Evolutionary conservation across 306 rosid genomes (phyloP), one percentile per base, ranked within the genome.

Genomic region (Prunus fruticosa): DNA sequence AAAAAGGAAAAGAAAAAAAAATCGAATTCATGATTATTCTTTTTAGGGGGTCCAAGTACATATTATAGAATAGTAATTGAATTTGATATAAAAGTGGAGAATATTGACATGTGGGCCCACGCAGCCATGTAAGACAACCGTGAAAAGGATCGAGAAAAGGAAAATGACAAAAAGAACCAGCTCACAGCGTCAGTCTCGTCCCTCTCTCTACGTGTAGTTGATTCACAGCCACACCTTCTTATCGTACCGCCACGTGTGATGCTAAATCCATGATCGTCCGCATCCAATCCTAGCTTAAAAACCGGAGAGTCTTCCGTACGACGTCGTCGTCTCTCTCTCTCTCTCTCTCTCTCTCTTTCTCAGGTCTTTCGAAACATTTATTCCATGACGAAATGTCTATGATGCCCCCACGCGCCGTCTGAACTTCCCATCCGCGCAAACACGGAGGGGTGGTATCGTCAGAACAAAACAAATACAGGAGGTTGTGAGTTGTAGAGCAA

Each of bases 141-240:
- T 54, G 50, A 57, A 63, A 18, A 34, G 65, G 77, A 25, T 60
- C 72, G 15, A 46, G 53, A 45, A 34, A 51, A 0, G 45, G 11
- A 18, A 64, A 65, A 8, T 18, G 60, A 45, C 67, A 79, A 79
- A 78, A 45, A 64, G 12, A 23, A 38, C 30, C 82, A 79, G 74
- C 78, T 72, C 78, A 72, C 3, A 15, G 25, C 67, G 8, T 0
- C 49, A 9, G 4, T 0, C 50, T 9, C 57, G 76, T 43, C 57
- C 76, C 64, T n/a, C 65, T 71, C 47, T 2, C 8, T 34, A 7
- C 8, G 28, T 54, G 23, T 18, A 30, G 34, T 28, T 13, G 47
- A 30, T 13, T 38, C 46, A 54, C 61, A 43, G 3, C 41, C 54
- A 38, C 67, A 41, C 49, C 11, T 22, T 14, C 41, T 14, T 43